Percentiles rank a stretch among this genome's conserved stretches.
phyloP scores from a whole-genome alignment of 306 rosid genomes.

The Albizia julibrissin region DNA sequence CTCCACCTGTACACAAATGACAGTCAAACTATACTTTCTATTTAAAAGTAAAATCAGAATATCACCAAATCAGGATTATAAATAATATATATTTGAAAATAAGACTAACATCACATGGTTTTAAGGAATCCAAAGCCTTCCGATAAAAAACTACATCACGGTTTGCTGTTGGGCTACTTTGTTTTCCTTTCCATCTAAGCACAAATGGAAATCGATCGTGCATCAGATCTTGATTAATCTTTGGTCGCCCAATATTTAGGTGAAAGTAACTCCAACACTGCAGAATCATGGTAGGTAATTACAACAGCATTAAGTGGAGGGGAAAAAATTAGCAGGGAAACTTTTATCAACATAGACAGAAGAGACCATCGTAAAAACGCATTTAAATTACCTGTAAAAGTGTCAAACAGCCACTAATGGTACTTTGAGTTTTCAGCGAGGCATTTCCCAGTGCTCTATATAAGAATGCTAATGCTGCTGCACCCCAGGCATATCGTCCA shows the following conservation, averaged over 20 bases:
- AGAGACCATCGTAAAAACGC: constrained; percentile 5
- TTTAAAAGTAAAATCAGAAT: constrained; percentile 16
- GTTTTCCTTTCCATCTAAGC: constrained; percentile 96
- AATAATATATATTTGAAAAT: constrained; percentile 1
- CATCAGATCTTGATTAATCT: constrained; percentile 73
- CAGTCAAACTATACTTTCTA: constrained; percentile 33
- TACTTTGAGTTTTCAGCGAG: constrained; percentile 91
- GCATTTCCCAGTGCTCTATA: constrained; percentile 98
- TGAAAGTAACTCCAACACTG: constrained; percentile 99
- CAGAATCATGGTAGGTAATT: constrained; percentile 29
- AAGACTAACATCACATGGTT: constrained; percentile 78
- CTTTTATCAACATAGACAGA: neutral
- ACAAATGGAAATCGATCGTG: constrained; percentile 93
- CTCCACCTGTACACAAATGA: constrained; percentile 68
- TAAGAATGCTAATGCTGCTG: constrained; percentile 85
- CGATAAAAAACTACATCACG: constrained; percentile 98
- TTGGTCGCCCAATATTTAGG: constrained; percentile 93
- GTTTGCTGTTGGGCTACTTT: constrained; percentile 94
- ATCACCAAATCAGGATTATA: constrained; percentile 17
- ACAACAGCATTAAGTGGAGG: constrained; percentile 16
- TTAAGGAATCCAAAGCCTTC: constrained; percentile 91
- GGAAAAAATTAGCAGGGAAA: neutral
- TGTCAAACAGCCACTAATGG: constrained; percentile 97
- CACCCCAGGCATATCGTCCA: constrained; percentile 96
- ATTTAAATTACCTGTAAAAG: constrained; percentile 72